phyloP scores from a whole-genome alignment of 441 rosid species.

The Adansonia gregorii region DNA sequence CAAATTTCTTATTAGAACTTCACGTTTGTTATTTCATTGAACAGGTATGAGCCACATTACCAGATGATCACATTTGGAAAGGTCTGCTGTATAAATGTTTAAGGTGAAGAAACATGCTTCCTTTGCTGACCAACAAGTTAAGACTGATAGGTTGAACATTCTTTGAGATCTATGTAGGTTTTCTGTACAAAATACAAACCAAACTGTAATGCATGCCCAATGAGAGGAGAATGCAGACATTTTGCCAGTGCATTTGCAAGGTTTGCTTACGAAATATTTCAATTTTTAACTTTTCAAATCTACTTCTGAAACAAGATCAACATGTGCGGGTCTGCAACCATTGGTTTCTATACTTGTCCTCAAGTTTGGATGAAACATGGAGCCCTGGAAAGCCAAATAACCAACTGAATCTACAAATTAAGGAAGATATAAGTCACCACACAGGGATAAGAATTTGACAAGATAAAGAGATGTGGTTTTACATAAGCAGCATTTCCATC shows the following conservation, averaged over 20 bases:
- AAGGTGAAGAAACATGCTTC: slow-evolving; percentile 14
- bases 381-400: background rate
- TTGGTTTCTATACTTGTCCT: background rate
- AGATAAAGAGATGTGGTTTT: background rate
- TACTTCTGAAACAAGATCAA: slow-evolving; percentile 10
- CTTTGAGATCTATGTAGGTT: slow-evolving; percentile 48
- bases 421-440: slow-evolving; percentile 14
- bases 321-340: slow-evolving; percentile 14
- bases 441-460: slow-evolving; percentile 12
- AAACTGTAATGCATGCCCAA: slow-evolving; percentile 78
- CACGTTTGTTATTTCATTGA: slow-evolving; percentile 28
- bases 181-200: slow-evolving; percentile 80
- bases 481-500: slow-evolving; percentile 16
- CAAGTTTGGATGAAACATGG: background rate
- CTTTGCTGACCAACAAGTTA: slow-evolving; percentile 22
- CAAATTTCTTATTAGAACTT: slow-evolving; percentile 18
- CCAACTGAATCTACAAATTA: slow-evolving; percentile 4
- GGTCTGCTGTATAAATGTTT: slow-evolving; percentile 39
- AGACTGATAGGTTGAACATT: slow-evolving; percentile 25
- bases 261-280: slow-evolving; percentile 38
- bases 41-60: slow-evolving; percentile 76
- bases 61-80: slow-evolving; percentile 83
- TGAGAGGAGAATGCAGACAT: slow-evolving; percentile 85
- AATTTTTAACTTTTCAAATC: slow-evolving; percentile 17
- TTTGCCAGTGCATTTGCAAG: slow-evolving; percentile 87